These are phyloP conservation scores for Pezicula radicicola DNA, from an alignment of 2,329 filamentous ascomycete species.

Conservation along the genomic window DNA sequence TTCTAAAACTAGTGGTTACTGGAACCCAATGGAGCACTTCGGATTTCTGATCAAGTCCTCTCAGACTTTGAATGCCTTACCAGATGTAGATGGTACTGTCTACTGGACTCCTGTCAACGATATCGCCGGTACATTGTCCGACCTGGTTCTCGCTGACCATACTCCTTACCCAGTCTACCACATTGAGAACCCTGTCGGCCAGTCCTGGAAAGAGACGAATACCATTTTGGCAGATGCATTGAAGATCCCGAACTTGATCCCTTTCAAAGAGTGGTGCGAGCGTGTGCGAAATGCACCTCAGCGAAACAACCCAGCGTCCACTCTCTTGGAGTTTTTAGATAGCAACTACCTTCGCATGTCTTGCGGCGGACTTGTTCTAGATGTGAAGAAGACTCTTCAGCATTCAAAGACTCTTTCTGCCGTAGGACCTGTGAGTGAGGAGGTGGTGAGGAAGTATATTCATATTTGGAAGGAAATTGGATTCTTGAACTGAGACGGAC, in stretches of 20 bases:
- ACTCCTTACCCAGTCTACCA: slow-evolving; percentile 36
- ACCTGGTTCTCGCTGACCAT: slow-evolving; percentile 27
- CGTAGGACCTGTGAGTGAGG: slow-evolving; percentile 30
- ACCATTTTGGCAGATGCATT: slow-evolving; percentile 31
- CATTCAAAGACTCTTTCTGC: slow-evolving; percentile 34
- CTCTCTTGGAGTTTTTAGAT: slow-evolving; percentile 31
- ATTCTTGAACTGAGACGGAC: slow-evolving; percentile 21
- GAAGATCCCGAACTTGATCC: slow-evolving; percentile 29
- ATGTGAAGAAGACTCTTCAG: slow-evolving; percentile 28
- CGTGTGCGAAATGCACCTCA: slow-evolving; percentile 30
- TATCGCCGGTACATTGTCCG: slow-evolving; percentile 30
- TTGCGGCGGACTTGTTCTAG: slow-evolving; percentile 40
- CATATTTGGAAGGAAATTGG: slow-evolving; percentile 30
- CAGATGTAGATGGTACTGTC: slow-evolving; percentile 38
- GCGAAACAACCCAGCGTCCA: slow-evolving; percentile 28
- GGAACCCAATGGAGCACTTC: slow-evolving; percentile 52
- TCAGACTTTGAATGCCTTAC: slow-evolving; percentile 40
- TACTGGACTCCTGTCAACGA: slow-evolving; percentile 44
- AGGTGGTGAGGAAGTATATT: slow-evolving; percentile 31
- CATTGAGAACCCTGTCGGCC: slow-evolving; percentile 41
- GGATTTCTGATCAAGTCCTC: slow-evolving; percentile 47
- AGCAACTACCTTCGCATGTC: slow-evolving; percentile 38
- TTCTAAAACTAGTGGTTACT: slow-evolving; percentile 44
- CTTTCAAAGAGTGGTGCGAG: slow-evolving; percentile 35
- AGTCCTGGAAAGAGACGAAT: slow-evolving; percentile 36